These are phyloP conservation scores for Trichocomaceae sp. DNA, from an alignment of 2,329 filamentous ascomycete species.

Conservation along the genomic window DNA sequence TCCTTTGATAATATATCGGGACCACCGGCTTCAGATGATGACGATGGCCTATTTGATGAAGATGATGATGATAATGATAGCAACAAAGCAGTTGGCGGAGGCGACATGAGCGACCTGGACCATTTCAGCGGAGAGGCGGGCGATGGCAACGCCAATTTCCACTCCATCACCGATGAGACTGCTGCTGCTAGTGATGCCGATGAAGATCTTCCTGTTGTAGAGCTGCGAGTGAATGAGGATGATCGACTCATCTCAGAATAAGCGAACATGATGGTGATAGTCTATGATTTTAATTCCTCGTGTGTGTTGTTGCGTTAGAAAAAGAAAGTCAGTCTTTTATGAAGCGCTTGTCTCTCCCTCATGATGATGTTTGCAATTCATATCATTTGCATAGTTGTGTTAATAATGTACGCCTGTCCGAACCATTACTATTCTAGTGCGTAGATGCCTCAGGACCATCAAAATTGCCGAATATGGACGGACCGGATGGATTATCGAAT, in stretches of 20 bases:
- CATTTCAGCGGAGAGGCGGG: conserved; percentile 18
- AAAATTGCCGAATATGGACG: too few species aligned
- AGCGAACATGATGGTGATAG: neutral
- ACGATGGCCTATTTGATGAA: conserved; percentile 26
- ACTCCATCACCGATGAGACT: conserved; percentile 6
- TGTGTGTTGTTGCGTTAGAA: neutral
- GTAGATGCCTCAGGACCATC: neutral
- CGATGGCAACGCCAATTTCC: conserved; percentile 14
- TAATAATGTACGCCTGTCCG: neutral
- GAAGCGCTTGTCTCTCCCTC: neutral
- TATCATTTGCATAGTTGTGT: neutral
- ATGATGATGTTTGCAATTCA: neutral
- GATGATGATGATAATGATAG: conserved; percentile 22
- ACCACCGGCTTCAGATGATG: conserved; percentile 22
- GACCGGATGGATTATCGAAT: too few species aligned
- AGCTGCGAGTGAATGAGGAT: conserved; percentile 34
- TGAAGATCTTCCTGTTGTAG: conserved; percentile 37
- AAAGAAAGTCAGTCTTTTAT: neutral
- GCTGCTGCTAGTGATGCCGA: conserved; percentile 23
- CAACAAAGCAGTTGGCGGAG: conserved; percentile 35
- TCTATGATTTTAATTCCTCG: neutral
- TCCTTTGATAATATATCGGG: conserved; percentile 31
- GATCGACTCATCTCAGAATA: conserved; percentile 18
- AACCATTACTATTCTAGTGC: neutral
- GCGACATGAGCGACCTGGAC: conserved; percentile 25